These are phyloP conservation scores for Erysimum cheiranthoides DNA, from an alignment of 345 rosid genomes.

Conservation along the genomic window DNA sequence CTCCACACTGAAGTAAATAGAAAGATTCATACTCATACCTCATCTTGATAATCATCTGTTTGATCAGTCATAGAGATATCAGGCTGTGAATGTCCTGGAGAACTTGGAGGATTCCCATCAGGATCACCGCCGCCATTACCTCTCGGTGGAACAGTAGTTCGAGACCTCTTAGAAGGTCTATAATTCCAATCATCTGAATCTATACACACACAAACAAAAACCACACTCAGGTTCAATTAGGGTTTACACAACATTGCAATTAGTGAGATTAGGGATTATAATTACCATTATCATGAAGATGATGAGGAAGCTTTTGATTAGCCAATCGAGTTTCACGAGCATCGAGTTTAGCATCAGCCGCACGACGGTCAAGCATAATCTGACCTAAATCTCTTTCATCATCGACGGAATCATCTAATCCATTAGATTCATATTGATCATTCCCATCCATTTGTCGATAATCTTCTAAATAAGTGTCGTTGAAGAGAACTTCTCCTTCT, in stretches of 20 bases:
- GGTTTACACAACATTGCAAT: too few relatives aligned
- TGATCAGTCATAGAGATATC: slow-evolving; percentile 94
- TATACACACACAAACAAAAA: slow-evolving; percentile 41
- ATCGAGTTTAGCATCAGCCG: slow-evolving; percentile 78
- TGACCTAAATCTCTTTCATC: slow-evolving; percentile 85
- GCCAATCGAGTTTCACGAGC: slow-evolving; percentile 61
- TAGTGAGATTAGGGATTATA: too few relatives aligned
- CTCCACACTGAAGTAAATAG: not conserved
- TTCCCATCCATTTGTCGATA: slow-evolving; percentile 65
- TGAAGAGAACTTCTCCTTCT: slow-evolving; percentile 90
- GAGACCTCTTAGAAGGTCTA: slow-evolving; percentile 85
- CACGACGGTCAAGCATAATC: slow-evolving; percentile 75
- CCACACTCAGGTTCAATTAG: not conserved
- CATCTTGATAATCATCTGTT: slow-evolving; percentile 77
- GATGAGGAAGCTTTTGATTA: slow-evolving; percentile 83
- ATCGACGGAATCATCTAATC: slow-evolving; percentile 80
- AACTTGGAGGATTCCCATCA: slow-evolving; percentile 78
- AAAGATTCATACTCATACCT: slow-evolving; percentile 48
- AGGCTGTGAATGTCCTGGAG: slow-evolving; percentile 71
- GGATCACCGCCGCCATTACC: slow-evolving; percentile 66
- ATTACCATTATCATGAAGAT: slow-evolving; percentile 87
- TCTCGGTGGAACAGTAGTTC: slow-evolving; percentile 67
- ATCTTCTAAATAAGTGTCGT: slow-evolving; percentile 78
- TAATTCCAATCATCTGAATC: slow-evolving; percentile 85
- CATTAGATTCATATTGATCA: slow-evolving; percentile 77